A percentile compares a stretch with the other conserved stretches of the same genome.
Evolutionary conservation across 495 filamentous ascomycete genomes (phyloP).

Genomic region (Talaromyces stipitatus): DNA sequence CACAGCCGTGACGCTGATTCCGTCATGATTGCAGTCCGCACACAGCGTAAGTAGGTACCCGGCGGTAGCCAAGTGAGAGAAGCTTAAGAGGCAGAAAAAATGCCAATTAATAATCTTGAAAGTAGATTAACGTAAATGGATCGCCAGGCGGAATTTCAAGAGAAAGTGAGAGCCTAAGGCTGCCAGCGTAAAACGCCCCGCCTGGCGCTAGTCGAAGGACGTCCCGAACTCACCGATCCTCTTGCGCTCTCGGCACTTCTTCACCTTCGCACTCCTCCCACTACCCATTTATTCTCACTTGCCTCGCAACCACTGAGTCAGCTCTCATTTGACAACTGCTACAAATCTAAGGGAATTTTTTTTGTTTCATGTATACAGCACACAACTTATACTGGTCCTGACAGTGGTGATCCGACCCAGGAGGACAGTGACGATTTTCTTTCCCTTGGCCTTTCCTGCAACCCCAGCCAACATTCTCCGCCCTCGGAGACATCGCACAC

Average conservation of each 20-base stretch:
- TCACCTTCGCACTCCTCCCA: slow-evolving; percentile 24
- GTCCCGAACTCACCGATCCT: slow-evolving; percentile 1
- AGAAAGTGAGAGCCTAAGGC: background rate
- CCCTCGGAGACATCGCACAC: background rate
- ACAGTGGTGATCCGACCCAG: background rate
- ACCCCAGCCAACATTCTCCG: background rate
- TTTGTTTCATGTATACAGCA: background rate
- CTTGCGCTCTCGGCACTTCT: slow-evolving; percentile 4
- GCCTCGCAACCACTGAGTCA: slow-evolving; percentile 15
- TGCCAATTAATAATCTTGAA: too few species aligned
- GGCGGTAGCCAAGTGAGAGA: background rate
- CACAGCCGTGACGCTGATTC: background rate
- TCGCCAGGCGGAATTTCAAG: too few species aligned
- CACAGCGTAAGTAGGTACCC: background rate
- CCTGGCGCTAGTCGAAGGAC: background rate
- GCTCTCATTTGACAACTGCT: slow-evolving; percentile 6
- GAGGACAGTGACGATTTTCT: background rate
- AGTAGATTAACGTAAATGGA: too few species aligned
- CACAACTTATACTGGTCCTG: background rate
- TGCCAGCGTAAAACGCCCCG: background rate
- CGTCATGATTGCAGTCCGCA: background rate
- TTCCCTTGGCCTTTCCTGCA: background rate
- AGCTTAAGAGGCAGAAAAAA: background rate
- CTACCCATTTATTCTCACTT: slow-evolving; percentile 18
- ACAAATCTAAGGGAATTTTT: background rate